Evolutionary conservation across 2,329 filamentous ascomycete genomes (phyloP).

Genomic region (Penicillium concentricum): DNA sequence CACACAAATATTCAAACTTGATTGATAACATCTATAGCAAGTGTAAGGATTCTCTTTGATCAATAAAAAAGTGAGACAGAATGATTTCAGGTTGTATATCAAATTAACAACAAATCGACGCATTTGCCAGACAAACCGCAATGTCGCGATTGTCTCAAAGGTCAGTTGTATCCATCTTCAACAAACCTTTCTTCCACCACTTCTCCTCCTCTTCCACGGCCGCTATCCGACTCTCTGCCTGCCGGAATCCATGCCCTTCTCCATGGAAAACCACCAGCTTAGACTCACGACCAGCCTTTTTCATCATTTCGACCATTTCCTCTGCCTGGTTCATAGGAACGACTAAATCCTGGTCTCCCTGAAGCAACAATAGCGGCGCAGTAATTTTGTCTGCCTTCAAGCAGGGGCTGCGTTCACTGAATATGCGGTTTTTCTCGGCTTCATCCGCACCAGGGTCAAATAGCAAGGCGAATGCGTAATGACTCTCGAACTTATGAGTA

Average conservation of each 20-base stretch:
- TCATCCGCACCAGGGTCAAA: conserved; percentile 33
- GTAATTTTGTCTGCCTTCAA: conserved; percentile 48
- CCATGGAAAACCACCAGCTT: conserved; percentile 47
- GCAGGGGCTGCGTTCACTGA: conserved; percentile 49
- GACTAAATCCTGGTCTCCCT: conserved; percentile 55
- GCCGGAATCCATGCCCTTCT: conserved; percentile 52
- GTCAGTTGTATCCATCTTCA: not conserved
- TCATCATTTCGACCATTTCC: conserved; percentile 50
- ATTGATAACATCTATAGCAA: too few relatives aligned
- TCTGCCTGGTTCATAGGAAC: conserved; percentile 59
- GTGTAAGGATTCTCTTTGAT: too few relatives aligned
- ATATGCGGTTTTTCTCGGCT: conserved; percentile 43
- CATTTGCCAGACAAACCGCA: too few relatives aligned
- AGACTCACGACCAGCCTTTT: conserved; percentile 42
- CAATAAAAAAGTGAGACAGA: too few relatives aligned
- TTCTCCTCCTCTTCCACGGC: conserved; percentile 48
- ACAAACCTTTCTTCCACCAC: conserved; percentile 43
- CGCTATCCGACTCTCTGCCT: conserved; percentile 40
- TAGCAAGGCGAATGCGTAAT: conserved; percentile 49
- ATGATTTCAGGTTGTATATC: too few relatives aligned
- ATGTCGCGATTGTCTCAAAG: not conserved
- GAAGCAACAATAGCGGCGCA: conserved; percentile 53
- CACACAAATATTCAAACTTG: too few relatives aligned
- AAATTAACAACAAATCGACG: too few relatives aligned
- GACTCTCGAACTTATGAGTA: conserved; percentile 56